Percentiles rank a stretch among this genome's conserved stretches.
Evolutionary conservation across 176 grass and related monocot genomes (phyloP).

Genomic region (Oryza glaberrima): DNA sequence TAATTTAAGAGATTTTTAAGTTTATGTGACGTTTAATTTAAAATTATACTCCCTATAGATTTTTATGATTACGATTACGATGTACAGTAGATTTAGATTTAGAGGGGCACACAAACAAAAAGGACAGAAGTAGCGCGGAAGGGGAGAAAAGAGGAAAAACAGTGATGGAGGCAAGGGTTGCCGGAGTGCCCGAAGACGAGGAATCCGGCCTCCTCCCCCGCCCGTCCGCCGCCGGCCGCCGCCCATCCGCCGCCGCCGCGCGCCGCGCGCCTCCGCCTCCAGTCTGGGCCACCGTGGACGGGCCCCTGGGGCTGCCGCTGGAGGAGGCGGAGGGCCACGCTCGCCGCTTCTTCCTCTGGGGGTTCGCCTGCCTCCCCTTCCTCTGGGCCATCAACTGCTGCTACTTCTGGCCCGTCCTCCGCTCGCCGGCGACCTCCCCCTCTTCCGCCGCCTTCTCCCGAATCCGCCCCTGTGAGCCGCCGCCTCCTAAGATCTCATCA

Average conservation of each 20-base stretch:
- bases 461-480: constrained; percentile 82
- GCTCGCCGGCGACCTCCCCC: constrained; percentile 23
- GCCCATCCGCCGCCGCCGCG: background rate
- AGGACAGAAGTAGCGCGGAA: background rate
- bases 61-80: no score
- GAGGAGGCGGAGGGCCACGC: constrained; percentile 78
- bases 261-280: constrained; percentile 35
- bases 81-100: no score
- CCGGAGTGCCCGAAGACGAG: constrained; percentile 45
- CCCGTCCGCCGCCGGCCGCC: background rate
- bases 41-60: no score
- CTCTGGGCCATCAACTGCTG: constrained; percentile 97
- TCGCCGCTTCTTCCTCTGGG: constrained; percentile 84
- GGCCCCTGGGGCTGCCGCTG: constrained; percentile 68
- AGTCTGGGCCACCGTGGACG: constrained; percentile 83
- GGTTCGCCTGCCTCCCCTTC: constrained; percentile 87
- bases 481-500: constrained; percentile 34
- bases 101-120: no score
- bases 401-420: constrained; percentile 96
- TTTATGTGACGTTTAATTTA: no score
- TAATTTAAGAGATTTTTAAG: no score
- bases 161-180: constrained; percentile 55
- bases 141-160: background rate
- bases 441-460: constrained; percentile 49
- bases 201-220: constrained; percentile 56